phyloP scores from a whole-genome alignment of 2,329 filamentous ascomycete species.

The Albophoma yamanashiensis region DNA sequence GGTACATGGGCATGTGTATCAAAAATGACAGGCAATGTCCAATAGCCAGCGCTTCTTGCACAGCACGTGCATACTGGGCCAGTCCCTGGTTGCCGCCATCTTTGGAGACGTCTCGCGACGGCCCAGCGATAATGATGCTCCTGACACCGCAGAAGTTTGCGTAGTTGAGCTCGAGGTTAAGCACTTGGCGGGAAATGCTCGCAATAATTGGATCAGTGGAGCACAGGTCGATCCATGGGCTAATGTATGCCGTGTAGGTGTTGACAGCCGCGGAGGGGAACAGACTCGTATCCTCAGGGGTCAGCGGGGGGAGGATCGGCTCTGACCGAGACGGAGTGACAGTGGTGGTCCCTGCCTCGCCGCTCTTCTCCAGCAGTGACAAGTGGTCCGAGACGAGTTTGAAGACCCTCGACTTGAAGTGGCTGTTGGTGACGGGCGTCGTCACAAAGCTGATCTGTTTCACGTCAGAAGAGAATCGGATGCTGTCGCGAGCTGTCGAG shows the following conservation, averaged over 20 bases:
- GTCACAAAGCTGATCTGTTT: constrained; percentile 68
- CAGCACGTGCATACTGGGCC: constrained; percentile 71
- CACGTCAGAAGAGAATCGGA: not conserved
- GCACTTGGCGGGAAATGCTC: constrained; percentile 77
- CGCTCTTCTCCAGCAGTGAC: constrained; percentile 29
- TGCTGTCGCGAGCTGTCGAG: not conserved
- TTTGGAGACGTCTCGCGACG: constrained; percentile 50
- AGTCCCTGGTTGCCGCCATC: constrained; percentile 38
- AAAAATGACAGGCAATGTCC: constrained; percentile 71
- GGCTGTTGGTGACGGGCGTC: constrained; percentile 62
- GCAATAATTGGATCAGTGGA: constrained; percentile 75
- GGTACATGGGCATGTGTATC: constrained; percentile 75
- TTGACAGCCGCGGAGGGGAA: constrained; percentile 58
- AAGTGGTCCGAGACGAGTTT: constrained; percentile 48
- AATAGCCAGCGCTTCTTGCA: constrained; percentile 68
- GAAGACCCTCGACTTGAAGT: constrained; percentile 61
- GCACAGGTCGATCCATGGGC: constrained; percentile 85
- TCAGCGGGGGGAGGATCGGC: constrained; percentile 57
- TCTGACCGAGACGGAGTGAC: constrained; percentile 37
- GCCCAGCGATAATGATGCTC: constrained; percentile 74
- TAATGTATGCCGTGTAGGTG: constrained; percentile 69
- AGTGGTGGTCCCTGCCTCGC: constrained; percentile 25
- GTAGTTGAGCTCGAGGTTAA: constrained; percentile 87
- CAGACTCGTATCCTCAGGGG: constrained; percentile 67
- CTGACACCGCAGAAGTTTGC: constrained; percentile 89